A percentile compares a stretch with the other conserved stretches of the same genome.
Evolutionary conservation across 257 asterid species (phyloP).

Genomic region (Plantago elongata): DNA sequence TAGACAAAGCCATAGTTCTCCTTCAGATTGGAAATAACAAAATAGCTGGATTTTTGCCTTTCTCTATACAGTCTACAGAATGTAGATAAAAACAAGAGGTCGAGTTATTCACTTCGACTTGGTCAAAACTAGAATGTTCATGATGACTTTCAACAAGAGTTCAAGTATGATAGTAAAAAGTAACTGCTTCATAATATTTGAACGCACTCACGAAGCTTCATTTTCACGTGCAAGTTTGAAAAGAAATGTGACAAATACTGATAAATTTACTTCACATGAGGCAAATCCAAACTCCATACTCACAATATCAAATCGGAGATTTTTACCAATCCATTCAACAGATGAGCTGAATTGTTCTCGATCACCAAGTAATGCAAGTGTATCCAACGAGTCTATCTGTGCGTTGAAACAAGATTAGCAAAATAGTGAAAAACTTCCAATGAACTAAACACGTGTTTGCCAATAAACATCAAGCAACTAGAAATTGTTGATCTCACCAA

Average conservation of each 20-base stretch:
- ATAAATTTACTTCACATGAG: conserved; percentile 16
- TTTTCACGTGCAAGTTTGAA: neutral
- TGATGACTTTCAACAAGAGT: neutral
- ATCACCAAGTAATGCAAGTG: conserved; percentile 94
- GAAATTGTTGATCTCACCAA: conserved; percentile 44
- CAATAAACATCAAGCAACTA: conserved; percentile 12
- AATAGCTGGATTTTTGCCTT: neutral
- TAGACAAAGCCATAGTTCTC: neutral
- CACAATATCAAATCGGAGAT: conserved; percentile 98
- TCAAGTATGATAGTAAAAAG: neutral
- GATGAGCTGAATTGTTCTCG: conserved; percentile 67
- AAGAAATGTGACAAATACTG: neutral
- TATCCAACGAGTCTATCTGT: conserved; percentile 94
- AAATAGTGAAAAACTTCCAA: conserved; percentile 1
- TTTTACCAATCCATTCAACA: conserved; percentile 99
- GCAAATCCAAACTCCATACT: conserved; percentile 49
- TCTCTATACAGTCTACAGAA: neutral
- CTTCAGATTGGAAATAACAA: neutral
- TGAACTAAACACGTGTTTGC: conserved; percentile 4
- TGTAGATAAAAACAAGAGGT: neutral
- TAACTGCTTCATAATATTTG: neutral
- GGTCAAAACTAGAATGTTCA: neutral
- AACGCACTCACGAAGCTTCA: neutral
- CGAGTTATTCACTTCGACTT: neutral
- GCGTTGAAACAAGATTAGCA: conserved; percentile 13